These are phyloP conservation scores for Paraurostyla sp. DNA, from an alignment of 73 alveolate species.

Conservation along the genomic window DNA sequence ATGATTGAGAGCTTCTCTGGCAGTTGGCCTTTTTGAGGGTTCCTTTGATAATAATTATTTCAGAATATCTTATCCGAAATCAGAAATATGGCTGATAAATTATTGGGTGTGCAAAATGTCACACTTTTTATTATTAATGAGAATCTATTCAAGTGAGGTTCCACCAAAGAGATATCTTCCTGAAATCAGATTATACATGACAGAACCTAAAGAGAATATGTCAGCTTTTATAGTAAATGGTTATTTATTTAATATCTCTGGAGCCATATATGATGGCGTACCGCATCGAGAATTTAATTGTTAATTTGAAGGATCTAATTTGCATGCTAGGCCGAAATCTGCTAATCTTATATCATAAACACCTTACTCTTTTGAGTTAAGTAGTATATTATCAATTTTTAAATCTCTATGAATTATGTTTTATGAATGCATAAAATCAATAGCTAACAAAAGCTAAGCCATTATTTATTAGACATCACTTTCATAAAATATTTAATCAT, in stretches of 20 bases:
- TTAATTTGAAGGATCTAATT: conserved; percentile 58
- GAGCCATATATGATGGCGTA: conserved; percentile 86
- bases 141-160: conserved; percentile 63
- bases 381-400: conserved; percentile 80
- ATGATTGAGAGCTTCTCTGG: conserved; percentile 75
- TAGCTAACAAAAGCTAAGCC: neutral
- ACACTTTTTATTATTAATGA: conserved; percentile 68
- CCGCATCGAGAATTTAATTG: conserved; percentile 82
- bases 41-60: conserved; percentile 73
- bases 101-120: conserved; percentile 58
- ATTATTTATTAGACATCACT: neutral
- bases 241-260: conserved; percentile 81
- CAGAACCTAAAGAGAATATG: conserved; percentile 83
- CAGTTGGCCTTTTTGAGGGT: conserved; percentile 76
- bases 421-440: neutral
- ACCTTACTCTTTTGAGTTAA: conserved; percentile 37
- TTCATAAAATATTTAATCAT: neutral
- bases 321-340: conserved; percentile 83
- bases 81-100: conserved; percentile 60
- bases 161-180: conserved; percentile 84
- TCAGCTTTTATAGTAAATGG: conserved; percentile 79
- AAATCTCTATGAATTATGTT: conserved; percentile 69
- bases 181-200: conserved; percentile 73
- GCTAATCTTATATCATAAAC: conserved; percentile 74
- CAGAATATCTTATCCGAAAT: conserved; percentile 75